Evolutionary conservation across 2,329 filamentous ascomycete genomes (phyloP).

Genomic region (Lachnellula willkommii): DNA sequence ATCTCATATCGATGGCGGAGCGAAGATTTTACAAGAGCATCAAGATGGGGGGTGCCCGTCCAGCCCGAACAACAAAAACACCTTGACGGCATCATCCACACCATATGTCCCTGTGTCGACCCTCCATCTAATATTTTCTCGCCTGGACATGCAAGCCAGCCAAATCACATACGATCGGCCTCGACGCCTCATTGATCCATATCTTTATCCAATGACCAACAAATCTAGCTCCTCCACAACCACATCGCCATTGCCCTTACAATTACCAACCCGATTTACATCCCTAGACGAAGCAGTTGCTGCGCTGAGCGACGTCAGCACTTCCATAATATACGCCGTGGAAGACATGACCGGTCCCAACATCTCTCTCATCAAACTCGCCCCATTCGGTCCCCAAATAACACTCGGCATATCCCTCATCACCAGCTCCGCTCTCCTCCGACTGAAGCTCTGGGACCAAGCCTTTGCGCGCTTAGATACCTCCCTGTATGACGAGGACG

Average conservation of each 20-base stretch:
- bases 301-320: slow-evolving; percentile 5
- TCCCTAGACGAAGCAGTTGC: slow-evolving; percentile 5
- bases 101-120: slow-evolving; percentile 10
- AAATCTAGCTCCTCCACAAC: neutral
- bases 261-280: neutral
- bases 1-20: slow-evolving; percentile 15
- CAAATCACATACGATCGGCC: neutral
- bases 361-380: neutral
- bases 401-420: neutral
- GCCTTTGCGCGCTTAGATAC: neutral
- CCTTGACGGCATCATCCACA: neutral
- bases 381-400: neutral
- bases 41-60: neutral
- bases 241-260: neutral
- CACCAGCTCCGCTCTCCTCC: neutral
- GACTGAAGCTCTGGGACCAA: neutral
- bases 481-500: neutral
- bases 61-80: neutral
- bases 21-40: slow-evolving; percentile 16
- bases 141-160: slow-evolving; percentile 12
- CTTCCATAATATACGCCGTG: neutral
- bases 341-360: neutral
- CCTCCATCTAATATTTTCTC: slow-evolving; percentile 12
- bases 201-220: neutral
- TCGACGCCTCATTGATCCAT: neutral